Percentiles rank a stretch among this genome's conserved stretches.
Conservation (phyloP, 108 stramenopile species). For the Nitzschia sp. region DNA sequence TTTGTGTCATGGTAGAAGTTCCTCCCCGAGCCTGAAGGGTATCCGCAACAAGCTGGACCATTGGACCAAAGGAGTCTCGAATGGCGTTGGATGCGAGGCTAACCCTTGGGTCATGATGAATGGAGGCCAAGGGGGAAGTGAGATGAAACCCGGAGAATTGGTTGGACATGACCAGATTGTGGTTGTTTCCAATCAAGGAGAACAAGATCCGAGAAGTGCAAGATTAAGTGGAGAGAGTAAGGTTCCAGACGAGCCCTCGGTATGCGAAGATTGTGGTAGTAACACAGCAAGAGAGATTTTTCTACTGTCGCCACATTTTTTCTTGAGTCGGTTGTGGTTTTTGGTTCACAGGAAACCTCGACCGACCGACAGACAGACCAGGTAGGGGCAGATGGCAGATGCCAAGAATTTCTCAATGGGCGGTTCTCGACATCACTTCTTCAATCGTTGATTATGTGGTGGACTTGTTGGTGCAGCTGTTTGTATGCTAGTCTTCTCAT, state of each 20-base stretch:
- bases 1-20: constrained; percentile 44
- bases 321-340: too few species aligned
- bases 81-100: constrained; percentile 69
- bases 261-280: neutral
- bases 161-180: constrained; percentile 39
- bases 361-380: too few species aligned
- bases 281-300: neutral
- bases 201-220: neutral
- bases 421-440: too few species aligned
- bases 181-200: neutral
- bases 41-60: constrained; percentile 78
- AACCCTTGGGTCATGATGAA: constrained; percentile 48
- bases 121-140: constrained; percentile 62
- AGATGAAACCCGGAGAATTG: constrained; percentile 68
- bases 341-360: too few species aligned
- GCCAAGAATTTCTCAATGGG: too few species aligned
- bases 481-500: too few species aligned
- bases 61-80: constrained; percentile 78
- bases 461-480: too few species aligned
- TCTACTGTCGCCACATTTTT: neutral
- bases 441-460: too few species aligned
- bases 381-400: too few species aligned
- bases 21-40: constrained; percentile 55
- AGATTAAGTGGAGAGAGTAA: neutral
- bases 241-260: neutral